Evolutionary conservation across 192 early-diverging fungal genomes (phyloP), one percentile per base, ranked within the genome.

Genomic region (Podila verticillata): DNA sequence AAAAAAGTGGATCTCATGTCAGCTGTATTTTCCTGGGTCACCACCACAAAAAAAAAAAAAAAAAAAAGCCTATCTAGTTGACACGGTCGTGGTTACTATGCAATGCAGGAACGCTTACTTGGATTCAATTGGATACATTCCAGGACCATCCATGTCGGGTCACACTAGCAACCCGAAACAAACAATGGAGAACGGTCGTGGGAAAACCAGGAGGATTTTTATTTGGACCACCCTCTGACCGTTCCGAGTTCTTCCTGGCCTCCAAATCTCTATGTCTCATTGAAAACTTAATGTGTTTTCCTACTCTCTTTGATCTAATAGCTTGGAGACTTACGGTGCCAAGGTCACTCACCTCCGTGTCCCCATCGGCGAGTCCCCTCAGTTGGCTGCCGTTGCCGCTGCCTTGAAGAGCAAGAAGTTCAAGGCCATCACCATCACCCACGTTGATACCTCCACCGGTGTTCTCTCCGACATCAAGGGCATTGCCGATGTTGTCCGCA

Each of bases 381-480:
- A 89, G 59, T 72, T 92, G 58, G 92, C 84, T 1, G 84, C 89
- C 61, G 87, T 99, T 56, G 86, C 86, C 17, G 72, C 84, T 48
- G 93, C 90, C 31, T 82, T 99, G 57, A 59, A 70, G 48, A 74
- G 72, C 17, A 90, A 89, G 34, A 85, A 87, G 70, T 96, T 91
- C 88, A 97, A 97, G 87, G 75, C 95, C 32, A 84, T 99, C 35
- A 96, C 96, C 26, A 85, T 99, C 68, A 95, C 97, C 47, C 97
- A 99, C 70, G 96, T 97, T 15, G 97, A 99, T 77, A 99, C 97
- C 3, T 97, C 96, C 26, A 95, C 96, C 20, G 94, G 95, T 68
- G 97, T 99, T 51, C 88, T 99, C 68, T 84, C 85, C 48, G 95
- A 97, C 77, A 89, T 96, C 65, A 85, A 93, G 80, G 86, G 87